Evolutionary conservation across 2,329 filamentous ascomycete species (phyloP).

Genomic region (Blastomyces parvus): DNA sequence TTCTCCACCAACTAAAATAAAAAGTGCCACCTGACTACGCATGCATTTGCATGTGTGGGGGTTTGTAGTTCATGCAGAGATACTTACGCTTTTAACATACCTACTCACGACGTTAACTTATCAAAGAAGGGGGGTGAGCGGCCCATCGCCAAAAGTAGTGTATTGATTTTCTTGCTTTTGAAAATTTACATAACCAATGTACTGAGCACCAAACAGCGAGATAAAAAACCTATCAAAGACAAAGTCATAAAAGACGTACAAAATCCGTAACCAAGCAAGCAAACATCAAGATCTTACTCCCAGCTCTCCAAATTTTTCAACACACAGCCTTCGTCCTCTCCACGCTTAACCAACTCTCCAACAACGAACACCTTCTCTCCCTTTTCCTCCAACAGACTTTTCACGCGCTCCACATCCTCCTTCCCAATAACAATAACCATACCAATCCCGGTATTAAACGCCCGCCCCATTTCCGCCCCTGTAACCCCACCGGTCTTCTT

Average conservation of each 20-base stretch:
- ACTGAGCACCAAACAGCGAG: neutral
- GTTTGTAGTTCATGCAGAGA: neutral
- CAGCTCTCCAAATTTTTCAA: constrained; percentile 50
- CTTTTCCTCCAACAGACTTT: constrained; percentile 49
- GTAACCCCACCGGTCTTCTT: constrained; percentile 61
- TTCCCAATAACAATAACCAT: constrained; percentile 80
- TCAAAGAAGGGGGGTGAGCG: neutral
- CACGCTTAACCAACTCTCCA: constrained; percentile 54
- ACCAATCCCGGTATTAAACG: constrained; percentile 90
- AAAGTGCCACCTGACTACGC: too few species aligned
- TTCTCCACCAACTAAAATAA: neutral
- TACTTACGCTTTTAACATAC: neutral
- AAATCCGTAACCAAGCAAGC: neutral
- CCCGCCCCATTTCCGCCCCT: constrained; percentile 72
- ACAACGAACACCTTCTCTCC: constrained; percentile 72
- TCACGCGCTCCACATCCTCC: constrained; percentile 53
- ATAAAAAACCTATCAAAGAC: neutral
- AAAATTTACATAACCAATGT: neutral
- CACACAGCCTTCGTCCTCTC: constrained; percentile 49
- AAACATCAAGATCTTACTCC: constrained; percentile 18
- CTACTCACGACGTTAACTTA: neutral
- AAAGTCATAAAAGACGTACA: neutral
- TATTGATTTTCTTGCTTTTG: neutral
- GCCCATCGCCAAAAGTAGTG: neutral
- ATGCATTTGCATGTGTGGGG: too few species aligned